These are phyloP conservation scores for Citrus inodora DNA, from an alignment of 345 rosid species.

Conservation along the genomic window DNA sequence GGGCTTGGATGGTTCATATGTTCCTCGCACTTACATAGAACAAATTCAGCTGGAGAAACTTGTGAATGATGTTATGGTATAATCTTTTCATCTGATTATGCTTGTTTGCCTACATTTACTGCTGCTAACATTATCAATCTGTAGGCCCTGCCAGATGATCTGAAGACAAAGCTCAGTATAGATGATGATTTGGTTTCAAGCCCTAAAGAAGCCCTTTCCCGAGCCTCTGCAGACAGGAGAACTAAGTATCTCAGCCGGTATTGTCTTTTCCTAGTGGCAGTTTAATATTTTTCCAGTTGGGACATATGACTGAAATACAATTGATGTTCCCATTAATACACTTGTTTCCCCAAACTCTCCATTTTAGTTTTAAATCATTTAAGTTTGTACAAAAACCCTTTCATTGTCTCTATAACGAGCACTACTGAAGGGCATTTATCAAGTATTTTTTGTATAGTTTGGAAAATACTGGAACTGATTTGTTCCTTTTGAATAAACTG, in stretches of 20 bases:
- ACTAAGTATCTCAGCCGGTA: conserved; percentile 92
- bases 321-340: background rate
- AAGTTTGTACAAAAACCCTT: background rate
- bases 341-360: background rate
- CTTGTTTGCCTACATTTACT: conserved; percentile 4
- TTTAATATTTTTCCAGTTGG: background rate
- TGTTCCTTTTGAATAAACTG: conserved; percentile 1
- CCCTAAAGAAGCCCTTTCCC: conserved; percentile 97
- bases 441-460: background rate
- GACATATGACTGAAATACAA: background rate
- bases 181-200: conserved; percentile 85
- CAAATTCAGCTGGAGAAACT: conserved; percentile 98
- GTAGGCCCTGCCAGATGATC: conserved; percentile 95
- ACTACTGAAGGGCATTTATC: background rate
- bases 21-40: conserved; percentile 92
- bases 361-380: background rate
- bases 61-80: conserved; percentile 95
- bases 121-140: conserved; percentile 30
- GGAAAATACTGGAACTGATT: conserved; percentile 1
- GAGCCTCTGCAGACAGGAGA: conserved; percentile 94
- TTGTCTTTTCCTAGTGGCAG: conserved; percentile 6
- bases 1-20: conserved; percentile 84
- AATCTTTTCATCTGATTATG: conserved; percentile 15
- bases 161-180: conserved; percentile 87
- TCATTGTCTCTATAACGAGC: background rate